Conservation (phyloP, 73 alveolate species). For the Stentor coeruleus region DNA sequence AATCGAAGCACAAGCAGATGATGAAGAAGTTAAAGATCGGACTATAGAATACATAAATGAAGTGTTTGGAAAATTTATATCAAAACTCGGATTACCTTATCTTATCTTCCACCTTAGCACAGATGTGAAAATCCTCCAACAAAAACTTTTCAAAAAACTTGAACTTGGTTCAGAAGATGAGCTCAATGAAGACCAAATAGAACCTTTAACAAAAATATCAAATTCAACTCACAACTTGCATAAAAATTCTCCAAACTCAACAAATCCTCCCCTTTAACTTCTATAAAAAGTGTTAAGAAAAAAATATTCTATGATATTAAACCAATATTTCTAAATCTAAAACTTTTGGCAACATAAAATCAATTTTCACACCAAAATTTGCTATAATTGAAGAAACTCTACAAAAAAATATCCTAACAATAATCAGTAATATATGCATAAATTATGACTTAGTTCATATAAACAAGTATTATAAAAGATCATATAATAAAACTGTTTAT, state of each 20-base stretch:
- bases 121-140: neutral
- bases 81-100: conserved; percentile 24
- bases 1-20: conserved; percentile 16
- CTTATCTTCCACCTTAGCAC: neutral
- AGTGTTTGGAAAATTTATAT: neutral
- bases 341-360: neutral
- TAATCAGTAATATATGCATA: neutral
- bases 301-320: conserved; percentile 9
- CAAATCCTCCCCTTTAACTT: neutral
- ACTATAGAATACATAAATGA: neutral
- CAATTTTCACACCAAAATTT: neutral
- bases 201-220: neutral
- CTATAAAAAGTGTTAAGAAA: neutral
- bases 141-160: neutral
- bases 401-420: neutral
- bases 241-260: neutral
- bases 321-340: neutral
- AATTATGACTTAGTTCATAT: conserved; percentile 15
- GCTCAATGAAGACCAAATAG: conserved; percentile 20
- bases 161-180: conserved; percentile 24
- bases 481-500: no score
- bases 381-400: neutral
- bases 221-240: neutral
- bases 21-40: conserved; percentile 23
- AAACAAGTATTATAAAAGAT: no score